Percentiles rank a stretch among this genome's conserved stretches.
Evolutionary conservation across 768 basidiomycete species (phyloP).

Genomic region (Tricholoma flavovirens): DNA sequence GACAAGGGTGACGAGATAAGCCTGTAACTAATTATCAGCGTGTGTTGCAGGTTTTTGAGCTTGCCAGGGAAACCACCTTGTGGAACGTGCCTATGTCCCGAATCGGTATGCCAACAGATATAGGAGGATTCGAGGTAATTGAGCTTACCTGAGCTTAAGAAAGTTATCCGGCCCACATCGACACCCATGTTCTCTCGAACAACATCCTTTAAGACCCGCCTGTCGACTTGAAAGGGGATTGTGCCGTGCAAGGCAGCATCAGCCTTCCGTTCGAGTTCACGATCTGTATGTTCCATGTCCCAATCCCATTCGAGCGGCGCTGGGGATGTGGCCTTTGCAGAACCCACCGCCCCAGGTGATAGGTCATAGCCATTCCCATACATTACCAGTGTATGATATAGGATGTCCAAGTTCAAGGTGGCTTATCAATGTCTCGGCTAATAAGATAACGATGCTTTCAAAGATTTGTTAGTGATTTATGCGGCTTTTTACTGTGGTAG

Average conservation of each 20-base stretch:
- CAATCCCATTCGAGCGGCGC: constrained; percentile 58
- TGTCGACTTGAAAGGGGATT: constrained; percentile 70
- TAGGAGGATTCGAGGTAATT: constrained; percentile 8
- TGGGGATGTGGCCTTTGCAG: constrained; percentile 1
- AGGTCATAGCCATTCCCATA: constrained; percentile 22
- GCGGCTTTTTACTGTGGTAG: background rate
- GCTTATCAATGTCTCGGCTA: constrained; percentile 1
- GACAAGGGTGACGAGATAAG: constrained; percentile 66
- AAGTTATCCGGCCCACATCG: constrained; percentile 65
- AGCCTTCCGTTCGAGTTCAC: constrained; percentile 55
- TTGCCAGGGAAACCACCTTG: constrained; percentile 45
- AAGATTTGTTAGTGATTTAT: background rate
- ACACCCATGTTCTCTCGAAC: constrained; percentile 63
- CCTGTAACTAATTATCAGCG: constrained; percentile 35
- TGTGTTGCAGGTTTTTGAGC: background rate
- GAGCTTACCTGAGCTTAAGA: constrained; percentile 66
- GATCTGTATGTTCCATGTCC: constrained; percentile 66
- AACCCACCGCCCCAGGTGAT: constrained; percentile 9
- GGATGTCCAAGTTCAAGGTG: background rate
- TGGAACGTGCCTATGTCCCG: constrained; percentile 70
- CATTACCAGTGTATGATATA: constrained; percentile 25
- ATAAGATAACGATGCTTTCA: background rate
- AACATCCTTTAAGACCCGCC: constrained; percentile 69
- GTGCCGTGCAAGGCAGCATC: constrained; percentile 58
- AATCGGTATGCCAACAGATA: constrained; percentile 5